A percentile compares a stretch with the other conserved stretches of the same genome.
phyloP scores from a whole-genome alignment of 2,329 filamentous ascomycete species.

The Fusarium palustre region DNA sequence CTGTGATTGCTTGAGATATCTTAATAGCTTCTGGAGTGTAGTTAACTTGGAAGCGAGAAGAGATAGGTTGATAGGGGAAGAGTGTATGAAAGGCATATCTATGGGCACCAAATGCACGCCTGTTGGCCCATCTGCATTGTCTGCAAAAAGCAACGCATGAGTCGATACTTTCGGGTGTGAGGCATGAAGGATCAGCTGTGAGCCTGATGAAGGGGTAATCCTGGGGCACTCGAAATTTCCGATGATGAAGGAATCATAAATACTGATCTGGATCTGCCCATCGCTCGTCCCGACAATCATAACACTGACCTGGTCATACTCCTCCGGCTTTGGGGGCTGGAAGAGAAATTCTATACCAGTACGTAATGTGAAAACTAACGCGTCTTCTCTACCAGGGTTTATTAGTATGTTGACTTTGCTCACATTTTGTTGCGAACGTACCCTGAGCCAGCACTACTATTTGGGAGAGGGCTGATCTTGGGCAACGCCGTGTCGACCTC shows the following conservation, averaged over 20 bases:
- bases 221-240: conserved; percentile 70
- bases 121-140: conserved; percentile 50
- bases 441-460: conserved; percentile 70
- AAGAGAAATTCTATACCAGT: conserved; percentile 78
- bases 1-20: conserved; percentile 86
- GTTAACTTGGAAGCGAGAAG: conserved; percentile 88
- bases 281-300: conserved; percentile 79
- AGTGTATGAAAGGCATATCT: conserved; percentile 84
- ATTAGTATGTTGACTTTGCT: conserved; percentile 12
- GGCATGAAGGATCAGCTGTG: conserved; percentile 68
- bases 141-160: conserved; percentile 74
- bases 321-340: conserved; percentile 69
- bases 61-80: conserved; percentile 82
- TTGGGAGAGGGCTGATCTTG: conserved; percentile 77
- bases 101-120: conserved; percentile 74
- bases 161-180: conserved; percentile 81
- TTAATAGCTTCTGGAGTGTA: conserved; percentile 84
- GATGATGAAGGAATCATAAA: conserved; percentile 87
- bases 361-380: conserved; percentile 75
- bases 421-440: conserved; percentile 48
- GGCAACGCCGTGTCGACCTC: conserved; percentile 82
- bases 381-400: conserved; percentile 57
- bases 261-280: conserved; percentile 79
- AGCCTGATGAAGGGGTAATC: conserved; percentile 42
- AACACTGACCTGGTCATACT: conserved; percentile 81